These are phyloP conservation scores for Tetratostichococcus sp. DNA, from an alignment of 139 green algal genomes.

Conservation along the genomic window DNA sequence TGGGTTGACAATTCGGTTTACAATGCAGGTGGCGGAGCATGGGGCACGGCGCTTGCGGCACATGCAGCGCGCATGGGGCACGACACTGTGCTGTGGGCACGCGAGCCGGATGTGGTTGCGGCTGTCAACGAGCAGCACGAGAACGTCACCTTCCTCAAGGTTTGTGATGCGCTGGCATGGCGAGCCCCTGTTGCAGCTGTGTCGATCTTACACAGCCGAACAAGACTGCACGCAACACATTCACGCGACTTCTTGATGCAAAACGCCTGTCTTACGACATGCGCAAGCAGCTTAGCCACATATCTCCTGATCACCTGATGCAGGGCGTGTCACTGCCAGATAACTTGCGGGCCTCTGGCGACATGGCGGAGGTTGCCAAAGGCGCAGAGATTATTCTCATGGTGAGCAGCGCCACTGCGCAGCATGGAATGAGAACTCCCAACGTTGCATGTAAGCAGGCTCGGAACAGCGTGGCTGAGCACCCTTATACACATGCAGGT, in stretches of 20 bases:
- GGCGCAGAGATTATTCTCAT: slow-evolving; percentile 67
- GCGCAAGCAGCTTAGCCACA: too few species aligned
- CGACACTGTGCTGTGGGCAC: slow-evolving; percentile 57
- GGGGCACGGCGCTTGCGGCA: slow-evolving; percentile 69
- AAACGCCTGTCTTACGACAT: too few species aligned
- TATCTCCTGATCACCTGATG: background rate
- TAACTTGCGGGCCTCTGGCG: slow-evolving; percentile 37
- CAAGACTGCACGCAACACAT: too few species aligned
- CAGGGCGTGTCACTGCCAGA: slow-evolving; percentile 48
- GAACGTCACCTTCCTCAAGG: slow-evolving; percentile 62
- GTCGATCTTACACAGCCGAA: too few species aligned
- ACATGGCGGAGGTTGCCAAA: slow-evolving; percentile 36
- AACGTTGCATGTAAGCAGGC: too few species aligned
- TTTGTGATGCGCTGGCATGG: background rate
- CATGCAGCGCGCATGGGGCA: slow-evolving; percentile 67
- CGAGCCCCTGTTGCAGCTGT: too few species aligned
- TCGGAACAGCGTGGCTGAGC: too few species aligned
- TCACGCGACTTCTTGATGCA: too few species aligned
- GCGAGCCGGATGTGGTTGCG: slow-evolving; percentile 56
- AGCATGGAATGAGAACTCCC: too few species aligned
- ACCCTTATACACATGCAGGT: slow-evolving; percentile 39
- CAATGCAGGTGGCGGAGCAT: slow-evolving; percentile 58
- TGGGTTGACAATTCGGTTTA: too few species aligned
- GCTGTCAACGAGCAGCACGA: slow-evolving; percentile 58
- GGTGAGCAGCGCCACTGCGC: background rate